A percentile compares a stretch with the other conserved stretches of the same genome.
These are phyloP conservation scores for Podaxis pistillaris DNA, from an alignment of 768 basidiomycete genomes.

Conservation along the genomic window DNA sequence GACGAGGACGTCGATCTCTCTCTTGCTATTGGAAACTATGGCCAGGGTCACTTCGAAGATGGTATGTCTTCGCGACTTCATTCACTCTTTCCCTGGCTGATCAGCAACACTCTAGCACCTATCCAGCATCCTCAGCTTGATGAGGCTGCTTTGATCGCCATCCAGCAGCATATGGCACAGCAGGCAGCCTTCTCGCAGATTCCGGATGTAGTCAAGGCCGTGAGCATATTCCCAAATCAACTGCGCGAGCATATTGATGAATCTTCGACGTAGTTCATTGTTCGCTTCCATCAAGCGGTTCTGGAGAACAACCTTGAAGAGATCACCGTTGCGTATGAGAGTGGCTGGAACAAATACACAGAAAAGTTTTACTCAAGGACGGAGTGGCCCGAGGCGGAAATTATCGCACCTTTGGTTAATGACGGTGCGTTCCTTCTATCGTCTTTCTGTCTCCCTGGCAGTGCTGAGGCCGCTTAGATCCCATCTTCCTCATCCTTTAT, in stretches of 20 bases:
- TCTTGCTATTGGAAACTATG: constrained; percentile 66
- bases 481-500: constrained; percentile 95
- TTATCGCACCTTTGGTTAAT: constrained; percentile 91
- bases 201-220: constrained; percentile 87
- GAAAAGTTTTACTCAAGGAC: constrained; percentile 93
- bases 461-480: constrained; percentile 48
- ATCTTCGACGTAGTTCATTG: constrained; percentile 67
- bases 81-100: background rate
- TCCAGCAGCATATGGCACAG: constrained; percentile 84
- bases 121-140: constrained; percentile 65
- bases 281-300: constrained; percentile 93
- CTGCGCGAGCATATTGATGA: constrained; percentile 10
- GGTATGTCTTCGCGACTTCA: constrained; percentile 34
- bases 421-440: constrained; percentile 57
- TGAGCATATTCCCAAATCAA: constrained; percentile 33
- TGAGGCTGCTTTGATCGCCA: constrained; percentile 63
- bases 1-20: constrained; percentile 80
- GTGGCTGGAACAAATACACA: constrained; percentile 95
- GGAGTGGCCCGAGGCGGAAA: constrained; percentile 98
- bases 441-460: background rate
- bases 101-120: constrained; percentile 32
- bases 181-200: constrained; percentile 81
- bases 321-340: constrained; percentile 93
- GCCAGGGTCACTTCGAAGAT: constrained; percentile 69
- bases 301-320: constrained; percentile 87